Percentiles rank a stretch among this genome's conserved stretches.
phyloP scores from a whole-genome alignment of 768 basidiomycete genomes.

The Podaxis sp. region DNA sequence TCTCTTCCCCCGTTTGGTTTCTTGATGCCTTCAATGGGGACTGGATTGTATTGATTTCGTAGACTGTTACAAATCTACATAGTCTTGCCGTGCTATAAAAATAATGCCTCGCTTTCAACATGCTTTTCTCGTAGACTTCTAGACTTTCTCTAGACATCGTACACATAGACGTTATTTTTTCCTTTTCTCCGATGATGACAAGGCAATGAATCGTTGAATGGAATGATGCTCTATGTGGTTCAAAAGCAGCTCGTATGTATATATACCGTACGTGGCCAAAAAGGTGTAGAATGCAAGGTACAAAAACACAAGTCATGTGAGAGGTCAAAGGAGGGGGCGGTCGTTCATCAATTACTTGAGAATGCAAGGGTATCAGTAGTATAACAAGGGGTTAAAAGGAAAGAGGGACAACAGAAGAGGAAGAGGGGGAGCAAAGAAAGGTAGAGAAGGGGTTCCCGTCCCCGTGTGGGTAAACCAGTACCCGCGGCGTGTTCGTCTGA shows the following conservation, averaged over 20 bases:
- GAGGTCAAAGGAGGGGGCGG: neutral
- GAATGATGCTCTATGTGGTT: no score
- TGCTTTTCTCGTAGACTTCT: neutral
- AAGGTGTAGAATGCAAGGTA: neutral
- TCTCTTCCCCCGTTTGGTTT: neutral
- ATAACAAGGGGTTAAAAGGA: neutral
- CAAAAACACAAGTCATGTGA: no score
- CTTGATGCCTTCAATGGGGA: neutral
- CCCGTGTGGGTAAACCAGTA: neutral
- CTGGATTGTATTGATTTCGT: neutral
- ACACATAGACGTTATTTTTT: neutral
- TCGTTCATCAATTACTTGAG: conserved; percentile 8
- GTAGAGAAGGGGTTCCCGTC: neutral
- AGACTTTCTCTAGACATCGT: neutral
- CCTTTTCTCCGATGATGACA: neutral
- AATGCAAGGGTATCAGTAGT: conserved; percentile 15
- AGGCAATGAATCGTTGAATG: no score
- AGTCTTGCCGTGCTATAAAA: no score
- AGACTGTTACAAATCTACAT: no score
- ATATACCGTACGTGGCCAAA: neutral
- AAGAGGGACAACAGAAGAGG: neutral
- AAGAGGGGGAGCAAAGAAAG: neutral
- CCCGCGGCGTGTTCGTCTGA: neutral
- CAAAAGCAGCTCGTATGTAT: neutral
- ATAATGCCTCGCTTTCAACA: neutral